phyloP scores from a whole-genome alignment of 805 yeast species.

The Barnettozyma sp. region DNA sequence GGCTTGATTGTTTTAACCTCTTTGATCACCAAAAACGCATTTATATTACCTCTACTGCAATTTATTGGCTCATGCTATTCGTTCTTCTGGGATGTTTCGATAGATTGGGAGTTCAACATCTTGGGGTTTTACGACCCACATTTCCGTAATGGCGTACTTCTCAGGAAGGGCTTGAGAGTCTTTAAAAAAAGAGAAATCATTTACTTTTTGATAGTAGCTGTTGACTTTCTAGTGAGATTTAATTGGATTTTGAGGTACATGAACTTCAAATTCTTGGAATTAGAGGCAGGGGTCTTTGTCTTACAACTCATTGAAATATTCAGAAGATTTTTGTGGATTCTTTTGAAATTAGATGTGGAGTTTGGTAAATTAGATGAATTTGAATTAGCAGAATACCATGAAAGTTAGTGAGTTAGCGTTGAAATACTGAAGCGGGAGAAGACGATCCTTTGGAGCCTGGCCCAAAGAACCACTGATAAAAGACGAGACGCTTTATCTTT shows the following conservation, averaged over 20 bases:
- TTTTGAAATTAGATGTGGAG: constrained; percentile 78
- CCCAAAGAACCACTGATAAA: no score
- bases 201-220: constrained; percentile 50
- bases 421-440: no score
- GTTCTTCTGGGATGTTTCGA: constrained; percentile 80
- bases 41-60: constrained; percentile 27
- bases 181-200: constrained; percentile 15
- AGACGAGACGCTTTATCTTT: no score
- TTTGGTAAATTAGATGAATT: constrained; percentile 6
- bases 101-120: constrained; percentile 79
- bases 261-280: constrained; percentile 24
- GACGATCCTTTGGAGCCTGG: no score
- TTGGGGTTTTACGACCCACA: constrained; percentile 25
- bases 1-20: constrained; percentile 43
- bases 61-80: constrained; percentile 69
- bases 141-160: constrained; percentile 13
- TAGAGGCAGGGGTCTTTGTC: constrained; percentile 56
- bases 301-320: constrained; percentile 69
- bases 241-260: constrained; percentile 61
- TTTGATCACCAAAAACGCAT: constrained; percentile 19
- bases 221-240: constrained; percentile 65
- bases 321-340: constrained; percentile 87
- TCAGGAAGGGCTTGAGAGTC: constrained; percentile 20
- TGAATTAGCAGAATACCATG: constrained; percentile 8
- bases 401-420: constrained; percentile 2